Conservation (phyloP, 2,329 filamentous ascomycete species). For the Penicillium freii region DNA sequence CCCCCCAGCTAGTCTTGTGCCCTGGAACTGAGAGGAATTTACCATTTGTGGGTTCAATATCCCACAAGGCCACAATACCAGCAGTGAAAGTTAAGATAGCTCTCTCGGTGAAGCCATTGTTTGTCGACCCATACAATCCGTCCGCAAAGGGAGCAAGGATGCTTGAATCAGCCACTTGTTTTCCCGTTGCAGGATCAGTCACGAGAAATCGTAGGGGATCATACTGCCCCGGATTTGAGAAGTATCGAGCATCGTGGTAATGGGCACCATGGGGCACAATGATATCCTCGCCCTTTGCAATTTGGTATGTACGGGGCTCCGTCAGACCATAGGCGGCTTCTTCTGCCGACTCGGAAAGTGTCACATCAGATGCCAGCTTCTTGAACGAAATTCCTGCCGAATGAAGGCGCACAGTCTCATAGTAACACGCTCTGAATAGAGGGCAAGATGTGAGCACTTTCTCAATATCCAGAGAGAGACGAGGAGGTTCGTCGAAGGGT, state of each 20-base stretch:
- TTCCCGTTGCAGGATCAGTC: constrained; percentile 35
- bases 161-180: constrained; percentile 38
- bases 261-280: constrained; percentile 47
- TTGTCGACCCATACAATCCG: constrained; percentile 51
- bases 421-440: constrained; percentile 47
- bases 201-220: constrained; percentile 50
- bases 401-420: constrained; percentile 48
- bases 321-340: constrained; percentile 35
- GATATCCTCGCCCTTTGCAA: constrained; percentile 45
- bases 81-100: constrained; percentile 53
- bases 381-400: constrained; percentile 45
- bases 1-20: constrained; percentile 48
- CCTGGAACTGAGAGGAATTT: constrained; percentile 53
- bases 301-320: constrained; percentile 39
- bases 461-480: constrained; percentile 43
- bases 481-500: constrained; percentile 44
- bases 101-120: constrained; percentile 51
- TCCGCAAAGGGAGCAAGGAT: constrained; percentile 51
- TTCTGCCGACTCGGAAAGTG: constrained; percentile 38
- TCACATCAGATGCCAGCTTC: constrained; percentile 40
- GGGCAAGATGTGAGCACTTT: constrained; percentile 46
- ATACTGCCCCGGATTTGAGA: constrained; percentile 44
- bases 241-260: constrained; percentile 44
- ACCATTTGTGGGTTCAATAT: constrained; percentile 50
- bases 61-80: constrained; percentile 56